These are phyloP conservation scores for Pythium phragmitis DNA, from an alignment of 352 stramenopile species.

Conservation along the genomic window DNA sequence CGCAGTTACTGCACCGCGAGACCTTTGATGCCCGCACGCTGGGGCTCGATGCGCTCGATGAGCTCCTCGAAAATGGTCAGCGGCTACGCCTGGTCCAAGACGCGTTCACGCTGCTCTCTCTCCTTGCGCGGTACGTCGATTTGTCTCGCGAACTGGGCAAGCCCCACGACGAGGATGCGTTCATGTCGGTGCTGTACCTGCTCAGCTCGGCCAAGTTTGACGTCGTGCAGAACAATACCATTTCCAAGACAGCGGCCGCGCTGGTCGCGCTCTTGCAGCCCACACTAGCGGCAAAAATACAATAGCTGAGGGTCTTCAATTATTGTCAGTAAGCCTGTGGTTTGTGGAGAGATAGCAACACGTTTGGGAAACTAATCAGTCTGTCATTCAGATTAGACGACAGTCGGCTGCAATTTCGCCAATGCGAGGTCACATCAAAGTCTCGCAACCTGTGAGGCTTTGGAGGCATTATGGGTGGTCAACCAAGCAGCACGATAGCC, in stretches of 20 bases:
- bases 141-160: conserved; percentile 47
- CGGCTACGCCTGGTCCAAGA: conserved; percentile 48
- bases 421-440: too few species aligned
- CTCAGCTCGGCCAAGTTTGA: conserved; percentile 40
- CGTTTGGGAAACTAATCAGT: too few species aligned
- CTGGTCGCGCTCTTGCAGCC: conserved; percentile 36
- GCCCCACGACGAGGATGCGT: conserved; percentile 51
- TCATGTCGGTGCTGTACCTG: conserved; percentile 55
- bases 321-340: too few species aligned
- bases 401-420: too few species aligned
- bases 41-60: conserved; percentile 28
- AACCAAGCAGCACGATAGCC: too few species aligned
- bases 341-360: too few species aligned
- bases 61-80: conserved; percentile 31
- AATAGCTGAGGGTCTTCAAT: background rate
- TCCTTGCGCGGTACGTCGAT: conserved; percentile 74
- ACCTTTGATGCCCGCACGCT: conserved; percentile 53
- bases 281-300: background rate
- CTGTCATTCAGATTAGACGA: too few species aligned
- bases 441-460: too few species aligned
- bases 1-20: conserved; percentile 56
- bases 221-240: conserved; percentile 39
- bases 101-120: conserved; percentile 52
- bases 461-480: too few species aligned
- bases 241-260: conserved; percentile 47